Percentiles rank a stretch among this genome's conserved stretches.
These are phyloP conservation scores for Kurtzmaniella quercitrusa DNA, from an alignment of 1,139 yeast genomes.

Conservation along the genomic window DNA sequence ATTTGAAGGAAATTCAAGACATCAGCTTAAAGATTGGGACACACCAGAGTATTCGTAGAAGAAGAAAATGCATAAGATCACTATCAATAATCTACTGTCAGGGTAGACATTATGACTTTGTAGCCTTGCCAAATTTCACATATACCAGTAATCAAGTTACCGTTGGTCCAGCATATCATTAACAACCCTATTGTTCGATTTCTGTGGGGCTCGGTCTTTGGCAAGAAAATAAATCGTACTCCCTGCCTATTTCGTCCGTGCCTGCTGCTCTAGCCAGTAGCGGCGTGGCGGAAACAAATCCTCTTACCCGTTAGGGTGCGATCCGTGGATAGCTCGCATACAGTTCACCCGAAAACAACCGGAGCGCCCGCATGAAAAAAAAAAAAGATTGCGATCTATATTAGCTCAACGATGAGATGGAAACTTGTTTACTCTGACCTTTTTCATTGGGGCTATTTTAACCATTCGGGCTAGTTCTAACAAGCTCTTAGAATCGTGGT, in stretches of 20 bases:
- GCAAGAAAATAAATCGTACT: neutral
- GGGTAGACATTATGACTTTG: no score
- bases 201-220: neutral
- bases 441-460: neutral
- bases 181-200: neutral
- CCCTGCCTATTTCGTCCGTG: neutral
- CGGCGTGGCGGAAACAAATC: neutral
- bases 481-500: neutral
- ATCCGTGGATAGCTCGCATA: neutral
- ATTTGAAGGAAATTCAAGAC: no score
- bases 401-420: conserved; percentile 1
- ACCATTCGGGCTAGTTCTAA: neutral
- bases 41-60: neutral
- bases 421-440: neutral
- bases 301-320: neutral
- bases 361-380: conserved; percentile 1
- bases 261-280: conserved; percentile 1
- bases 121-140: no score
- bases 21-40: no score
- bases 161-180: neutral
- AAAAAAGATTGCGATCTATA: conserved; percentile 1
- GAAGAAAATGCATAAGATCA: neutral
- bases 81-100: no score
- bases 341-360: conserved; percentile 3
- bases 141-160: no score